Conservation (phyloP, 2,329 filamentous ascomycete species). For the Dothistroma septosporum region DNA sequence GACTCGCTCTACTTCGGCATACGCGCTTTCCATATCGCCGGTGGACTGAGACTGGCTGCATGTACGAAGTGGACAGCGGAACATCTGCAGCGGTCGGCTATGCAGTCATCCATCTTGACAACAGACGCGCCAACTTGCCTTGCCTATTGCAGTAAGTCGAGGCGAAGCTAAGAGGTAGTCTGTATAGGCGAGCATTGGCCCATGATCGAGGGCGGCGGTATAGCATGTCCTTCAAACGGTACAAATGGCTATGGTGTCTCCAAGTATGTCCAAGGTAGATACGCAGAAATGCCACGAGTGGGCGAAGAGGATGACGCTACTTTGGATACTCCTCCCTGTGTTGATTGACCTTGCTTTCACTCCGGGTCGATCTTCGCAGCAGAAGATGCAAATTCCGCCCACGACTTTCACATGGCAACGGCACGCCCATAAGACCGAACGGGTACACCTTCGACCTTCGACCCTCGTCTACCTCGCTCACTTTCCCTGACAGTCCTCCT, state of each 20-base stretch:
- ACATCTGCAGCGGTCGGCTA: not conserved
- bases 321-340: too few species aligned
- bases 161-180: not conserved
- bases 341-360: too few species aligned
- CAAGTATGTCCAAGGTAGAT: too few species aligned
- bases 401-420: too few species aligned
- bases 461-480: too few species aligned
- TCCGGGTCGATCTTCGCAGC: too few species aligned
- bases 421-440: too few species aligned
- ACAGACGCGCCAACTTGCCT: not conserved
- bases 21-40: not conserved
- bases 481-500: too few species aligned
- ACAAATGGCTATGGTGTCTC: not conserved
- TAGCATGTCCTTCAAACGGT: not conserved
- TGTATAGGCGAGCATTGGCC: not conserved
- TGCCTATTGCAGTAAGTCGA: not conserved
- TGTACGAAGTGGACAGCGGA: not conserved
- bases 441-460: too few species aligned
- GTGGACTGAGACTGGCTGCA: not conserved
- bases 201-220: not conserved
- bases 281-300: too few species aligned
- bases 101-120: not conserved
- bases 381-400: too few species aligned
- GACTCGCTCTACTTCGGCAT: not conserved
- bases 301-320: too few species aligned